A percentile compares a stretch with the other conserved stretches of the same genome.
phyloP scores from a whole-genome alignment of 169 alveolate species.

The Plasmodium fragile region DNA sequence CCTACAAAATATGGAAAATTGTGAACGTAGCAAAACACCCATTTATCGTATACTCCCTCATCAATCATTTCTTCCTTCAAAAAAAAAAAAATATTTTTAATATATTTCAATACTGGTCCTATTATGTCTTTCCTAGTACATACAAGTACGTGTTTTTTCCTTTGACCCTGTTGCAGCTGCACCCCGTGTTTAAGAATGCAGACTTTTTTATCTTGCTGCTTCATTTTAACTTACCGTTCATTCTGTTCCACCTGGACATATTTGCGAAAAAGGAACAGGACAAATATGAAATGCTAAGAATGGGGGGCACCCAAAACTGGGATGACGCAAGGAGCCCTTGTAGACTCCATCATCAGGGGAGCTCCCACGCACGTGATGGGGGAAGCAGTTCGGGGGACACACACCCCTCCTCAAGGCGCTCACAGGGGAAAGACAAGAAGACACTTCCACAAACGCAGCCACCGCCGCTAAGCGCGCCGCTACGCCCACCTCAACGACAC shows the following conservation, averaged over 20 bases:
- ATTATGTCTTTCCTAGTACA: constrained; percentile 56
- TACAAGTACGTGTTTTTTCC: constrained; percentile 61
- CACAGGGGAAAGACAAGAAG: not conserved
- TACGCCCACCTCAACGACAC: no score
- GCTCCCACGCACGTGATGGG: not conserved
- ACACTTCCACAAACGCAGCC: not conserved
- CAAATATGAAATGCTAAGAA: constrained; percentile 28
- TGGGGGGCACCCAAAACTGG: not conserved
- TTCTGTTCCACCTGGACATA: constrained; percentile 50
- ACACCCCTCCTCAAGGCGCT: not conserved
- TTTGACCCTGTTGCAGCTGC: constrained; percentile 27
- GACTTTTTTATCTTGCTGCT: constrained; percentile 37
- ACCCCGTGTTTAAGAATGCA: constrained; percentile 40
- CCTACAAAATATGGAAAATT: constrained; percentile 65
- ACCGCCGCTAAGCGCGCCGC: no score
- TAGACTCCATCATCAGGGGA: not conserved
- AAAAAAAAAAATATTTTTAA: constrained; percentile 44
- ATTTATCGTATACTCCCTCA: constrained; percentile 43
- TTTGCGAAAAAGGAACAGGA: constrained; percentile 33
- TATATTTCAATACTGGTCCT: constrained; percentile 57
- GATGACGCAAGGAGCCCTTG: not conserved
- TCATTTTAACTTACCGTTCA: constrained; percentile 64
- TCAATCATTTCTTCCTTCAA: constrained; percentile 55
- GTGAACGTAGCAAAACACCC: constrained; percentile 37
- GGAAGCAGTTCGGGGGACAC: not conserved